These are phyloP conservation scores for Hysterangium stoloniferum DNA, from an alignment of 768 basidiomycete species.

Conservation along the genomic window DNA sequence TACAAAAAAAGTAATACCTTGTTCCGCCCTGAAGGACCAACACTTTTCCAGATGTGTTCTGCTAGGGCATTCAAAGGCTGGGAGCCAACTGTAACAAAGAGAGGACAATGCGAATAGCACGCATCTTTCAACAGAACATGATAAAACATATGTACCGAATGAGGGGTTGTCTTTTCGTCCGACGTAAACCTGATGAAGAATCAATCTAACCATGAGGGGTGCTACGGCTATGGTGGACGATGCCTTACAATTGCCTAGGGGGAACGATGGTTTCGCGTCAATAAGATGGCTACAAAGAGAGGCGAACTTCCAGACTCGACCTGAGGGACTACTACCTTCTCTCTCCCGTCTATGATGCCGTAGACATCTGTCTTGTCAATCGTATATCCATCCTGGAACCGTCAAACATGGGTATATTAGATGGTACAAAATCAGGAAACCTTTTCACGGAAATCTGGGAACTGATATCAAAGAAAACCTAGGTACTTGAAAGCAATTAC, in stretches of 20 bases:
- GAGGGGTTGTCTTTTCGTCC: slow-evolving; percentile 83
- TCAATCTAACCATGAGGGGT: not conserved
- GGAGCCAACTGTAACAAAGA: slow-evolving; percentile 54
- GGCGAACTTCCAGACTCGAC: slow-evolving; percentile 27
- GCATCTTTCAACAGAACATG: not conserved
- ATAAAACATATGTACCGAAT: slow-evolving; percentile 51
- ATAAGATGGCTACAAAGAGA: not conserved
- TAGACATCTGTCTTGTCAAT: slow-evolving; percentile 71
- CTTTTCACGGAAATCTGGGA: slow-evolving; percentile 80
- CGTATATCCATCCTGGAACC: slow-evolving; percentile 96
- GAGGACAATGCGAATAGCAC: not conserved
- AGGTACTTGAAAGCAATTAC: not conserved
- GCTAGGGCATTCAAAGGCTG: slow-evolving; percentile 70
- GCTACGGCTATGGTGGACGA: not conserved
- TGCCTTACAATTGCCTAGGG: slow-evolving; percentile 45
- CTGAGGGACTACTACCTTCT: slow-evolving; percentile 45
- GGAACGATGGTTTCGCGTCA: not conserved
- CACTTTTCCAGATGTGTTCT: slow-evolving; percentile 58
- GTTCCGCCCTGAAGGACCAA: slow-evolving; percentile 86
- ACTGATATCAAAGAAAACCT: not conserved
- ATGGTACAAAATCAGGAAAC: slow-evolving; percentile 25
- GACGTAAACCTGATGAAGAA: slow-evolving; percentile 88
- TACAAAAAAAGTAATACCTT: slow-evolving; percentile 43
- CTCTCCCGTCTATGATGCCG: slow-evolving; percentile 43
- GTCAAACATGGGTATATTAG: not conserved